These are phyloP conservation scores for Claviceps spartinae DNA, from an alignment of 2,329 filamentous ascomycete species.

Conservation along the genomic window DNA sequence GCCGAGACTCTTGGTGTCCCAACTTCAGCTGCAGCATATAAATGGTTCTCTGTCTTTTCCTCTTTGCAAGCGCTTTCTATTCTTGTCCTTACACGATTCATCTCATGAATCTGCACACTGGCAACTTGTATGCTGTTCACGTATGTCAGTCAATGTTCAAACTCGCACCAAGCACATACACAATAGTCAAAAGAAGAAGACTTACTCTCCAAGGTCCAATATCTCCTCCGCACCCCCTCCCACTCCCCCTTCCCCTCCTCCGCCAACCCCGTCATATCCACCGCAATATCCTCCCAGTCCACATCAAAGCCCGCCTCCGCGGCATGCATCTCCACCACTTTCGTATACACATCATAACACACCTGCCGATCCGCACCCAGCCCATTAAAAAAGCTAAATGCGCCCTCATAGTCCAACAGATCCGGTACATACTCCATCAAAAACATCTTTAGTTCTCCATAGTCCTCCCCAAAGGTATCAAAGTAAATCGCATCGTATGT, in stretches of 20 bases:
- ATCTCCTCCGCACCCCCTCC: slow-evolving; percentile 75
- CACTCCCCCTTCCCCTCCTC: slow-evolving; percentile 61
- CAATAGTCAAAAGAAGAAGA: neutral
- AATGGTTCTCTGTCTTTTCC: neutral
- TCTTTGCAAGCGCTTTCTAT: neutral
- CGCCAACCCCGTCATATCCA: slow-evolving; percentile 53
- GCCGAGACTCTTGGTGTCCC: no score
- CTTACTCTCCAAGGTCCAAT: slow-evolving; percentile 65
- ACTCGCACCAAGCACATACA: neutral
- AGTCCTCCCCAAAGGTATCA: slow-evolving; percentile 94
- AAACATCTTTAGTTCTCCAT: slow-evolving; percentile 70
- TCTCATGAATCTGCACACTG: slow-evolving; percentile 60
- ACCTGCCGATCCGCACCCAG: slow-evolving; percentile 84
- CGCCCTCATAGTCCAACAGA: slow-evolving; percentile 56
- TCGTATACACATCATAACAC: slow-evolving; percentile 92
- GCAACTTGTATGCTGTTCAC: slow-evolving; percentile 51
- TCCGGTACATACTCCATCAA: slow-evolving; percentile 79
- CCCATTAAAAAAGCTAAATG: slow-evolving; percentile 82
- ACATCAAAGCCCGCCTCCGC: slow-evolving; percentile 81
- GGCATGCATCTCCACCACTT: slow-evolving; percentile 82
- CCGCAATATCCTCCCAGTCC: slow-evolving; percentile 66
- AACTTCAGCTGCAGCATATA: no score
- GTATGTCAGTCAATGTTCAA: neutral
- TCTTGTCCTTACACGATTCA: slow-evolving; percentile 20
- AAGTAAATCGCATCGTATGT: slow-evolving; percentile 88